Percentiles rank a stretch among this genome's conserved stretches.
phyloP scores from a whole-genome alignment of 768 basidiomycete species.

The Gymnopilus junonius region DNA sequence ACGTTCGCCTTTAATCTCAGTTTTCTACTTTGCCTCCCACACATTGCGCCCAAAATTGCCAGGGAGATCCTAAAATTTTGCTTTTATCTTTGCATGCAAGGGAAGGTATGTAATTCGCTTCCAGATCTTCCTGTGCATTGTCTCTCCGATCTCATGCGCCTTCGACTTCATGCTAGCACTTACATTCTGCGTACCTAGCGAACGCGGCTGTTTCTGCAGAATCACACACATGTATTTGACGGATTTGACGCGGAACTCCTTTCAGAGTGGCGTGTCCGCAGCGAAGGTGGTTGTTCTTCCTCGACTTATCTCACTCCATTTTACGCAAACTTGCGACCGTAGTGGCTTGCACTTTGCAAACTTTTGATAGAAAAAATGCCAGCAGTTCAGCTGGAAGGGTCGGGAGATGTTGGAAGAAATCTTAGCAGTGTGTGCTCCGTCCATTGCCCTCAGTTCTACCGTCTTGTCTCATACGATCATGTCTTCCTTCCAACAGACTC shows the following conservation, averaged over 20 bases:
- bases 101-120: neutral
- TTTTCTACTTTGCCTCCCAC: neutral
- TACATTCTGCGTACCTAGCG: neutral
- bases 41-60: neutral
- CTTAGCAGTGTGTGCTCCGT: constrained; percentile 58
- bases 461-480: neutral
- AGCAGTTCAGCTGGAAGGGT: constrained; percentile 33
- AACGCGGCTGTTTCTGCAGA: neutral
- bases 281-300: constrained; percentile 48
- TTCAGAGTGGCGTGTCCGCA: constrained; percentile 70
- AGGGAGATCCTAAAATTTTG: neutral
- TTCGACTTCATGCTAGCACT: neutral
- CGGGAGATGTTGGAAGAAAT: constrained; percentile 52
- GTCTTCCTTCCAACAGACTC: constrained; percentile 52
- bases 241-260: constrained; percentile 74
- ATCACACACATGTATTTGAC: constrained; percentile 59
- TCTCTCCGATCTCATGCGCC: neutral
- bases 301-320: neutral
- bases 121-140: neutral
- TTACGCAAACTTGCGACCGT: constrained; percentile 6
- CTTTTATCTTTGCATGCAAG: neutral
- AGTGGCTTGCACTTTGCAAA: constrained; percentile 75
- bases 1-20: neutral
- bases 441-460: neutral
- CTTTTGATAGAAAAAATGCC: constrained; percentile 59